A percentile compares a stretch with the other conserved stretches of the same genome.
Conservation (phyloP, 2,329 filamentous ascomycete species). For the Colletotrichum filicis region DNA sequence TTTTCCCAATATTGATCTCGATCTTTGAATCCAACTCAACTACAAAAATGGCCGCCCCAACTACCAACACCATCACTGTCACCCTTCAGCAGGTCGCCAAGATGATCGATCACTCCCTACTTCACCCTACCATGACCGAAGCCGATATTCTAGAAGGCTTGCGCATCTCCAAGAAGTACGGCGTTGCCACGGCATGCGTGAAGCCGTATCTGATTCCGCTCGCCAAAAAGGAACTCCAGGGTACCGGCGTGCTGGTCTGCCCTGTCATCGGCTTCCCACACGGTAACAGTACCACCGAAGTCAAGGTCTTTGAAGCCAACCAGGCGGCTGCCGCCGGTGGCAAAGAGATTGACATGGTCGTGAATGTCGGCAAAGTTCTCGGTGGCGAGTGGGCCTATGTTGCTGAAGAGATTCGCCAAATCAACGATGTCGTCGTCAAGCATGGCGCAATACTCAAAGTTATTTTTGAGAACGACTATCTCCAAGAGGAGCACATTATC, state of each 20-base stretch:
- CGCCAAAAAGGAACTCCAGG: constrained; percentile 52
- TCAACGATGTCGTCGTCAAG: not conserved
- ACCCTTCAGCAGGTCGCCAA: not conserved
- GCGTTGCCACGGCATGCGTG: not conserved
- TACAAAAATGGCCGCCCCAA: not conserved
- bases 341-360: not conserved
- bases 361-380: not conserved
- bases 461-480: not conserved
- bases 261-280: constrained; percentile 71
- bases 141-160: not conserved
- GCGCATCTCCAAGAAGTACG: not conserved
- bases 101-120: not conserved
- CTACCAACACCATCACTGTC: not conserved
- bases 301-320: constrained; percentile 65
- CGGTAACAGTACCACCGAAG: constrained; percentile 63
- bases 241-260: constrained; percentile 61
- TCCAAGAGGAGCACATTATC: not conserved
- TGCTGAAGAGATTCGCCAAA: not conserved
- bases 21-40: not conserved
- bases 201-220: not conserved
- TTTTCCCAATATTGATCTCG: not conserved
- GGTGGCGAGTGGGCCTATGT: not conserved
- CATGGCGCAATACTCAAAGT: not conserved
- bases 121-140: not conserved
- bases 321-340: constrained; percentile 54